Conservation (phyloP, 805 yeast genomes). For the Kluyveromyces starmeri region DNA sequence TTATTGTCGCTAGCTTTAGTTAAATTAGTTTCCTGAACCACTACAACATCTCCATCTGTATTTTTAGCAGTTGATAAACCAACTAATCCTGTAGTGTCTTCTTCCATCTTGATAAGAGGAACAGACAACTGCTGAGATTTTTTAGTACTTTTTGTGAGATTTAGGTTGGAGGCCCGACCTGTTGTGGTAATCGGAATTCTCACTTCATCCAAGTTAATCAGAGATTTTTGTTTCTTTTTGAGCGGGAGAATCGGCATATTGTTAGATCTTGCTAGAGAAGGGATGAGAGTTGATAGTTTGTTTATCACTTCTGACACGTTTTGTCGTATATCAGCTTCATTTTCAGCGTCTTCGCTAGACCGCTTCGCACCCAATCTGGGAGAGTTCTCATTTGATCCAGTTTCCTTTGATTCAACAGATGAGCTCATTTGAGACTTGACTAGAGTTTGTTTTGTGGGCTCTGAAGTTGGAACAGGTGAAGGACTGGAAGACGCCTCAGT, state of each 20-base stretch:
- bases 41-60: background rate
- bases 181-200: background rate
- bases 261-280: constrained; percentile 1
- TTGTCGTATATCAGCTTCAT: background rate
- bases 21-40: background rate
- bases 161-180: background rate
- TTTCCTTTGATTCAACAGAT: background rate
- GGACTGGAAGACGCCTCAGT: background rate
- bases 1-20: background rate
- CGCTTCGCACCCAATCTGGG: background rate
- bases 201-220: constrained; percentile 4
- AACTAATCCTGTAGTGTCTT: background rate
- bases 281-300: constrained; percentile 4
- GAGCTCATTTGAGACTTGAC: background rate
- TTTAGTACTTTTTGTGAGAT: background rate
- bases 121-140: background rate
- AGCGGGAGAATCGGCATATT: background rate
- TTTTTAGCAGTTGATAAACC: background rate
- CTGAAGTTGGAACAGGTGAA: background rate
- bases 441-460: background rate
- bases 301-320: constrained; percentile 1
- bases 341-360: background rate
- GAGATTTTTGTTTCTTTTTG: background rate
- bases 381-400: too few species aligned
- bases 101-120: constrained; percentile 1